Evolutionary conservation across 352 stramenopile genomes (phyloP), one percentile per base, ranked within the genome.

Genomic region (Globisporangium orthogonon): DNA sequence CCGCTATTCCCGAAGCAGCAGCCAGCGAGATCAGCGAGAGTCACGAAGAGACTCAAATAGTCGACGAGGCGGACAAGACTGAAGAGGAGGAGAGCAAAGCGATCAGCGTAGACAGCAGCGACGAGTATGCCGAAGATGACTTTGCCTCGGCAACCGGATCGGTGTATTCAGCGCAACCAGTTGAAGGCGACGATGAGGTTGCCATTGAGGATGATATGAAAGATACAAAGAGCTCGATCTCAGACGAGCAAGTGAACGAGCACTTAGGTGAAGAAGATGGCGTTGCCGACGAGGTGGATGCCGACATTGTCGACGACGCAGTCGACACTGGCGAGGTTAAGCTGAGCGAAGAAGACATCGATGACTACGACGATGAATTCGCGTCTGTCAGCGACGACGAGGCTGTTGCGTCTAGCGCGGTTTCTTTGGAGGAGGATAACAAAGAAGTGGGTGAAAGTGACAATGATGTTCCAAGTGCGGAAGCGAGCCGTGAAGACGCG

Each of bases 361-460:
- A 39, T 23, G 58, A 56, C 7, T 66, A 66, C 48, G 60, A 65
- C 11, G 51, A 58, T 15, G 58, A 55, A 15, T 62, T 63, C 50
- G 44, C 43, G 7, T 66, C 50, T 4, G 50, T 39, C 7, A 62
- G 51, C 15, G 63, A 56, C 17, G 61, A 43, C 29, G 40, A 62
- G 2, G 29, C 15, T 41, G 11, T 9, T 0, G 49, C 35, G 30
- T 4, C 47, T 41, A 23, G 9, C 11, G 37, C 14, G 17, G 48
- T 28, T n/a, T 23, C 14, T 4, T 9, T 0, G 6, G 17, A 17
- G 9, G 30, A 35, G 1, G 30, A 57, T 28, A 47, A 51, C n/a
- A 23, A 4, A 17, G 18, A 13, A 29, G 23, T 43, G 37, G 17
- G 3, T 3, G 37, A 43, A 3, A 43, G 37, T 4, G 37, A 5